Conservation (phyloP, 805 yeast species). For the Wickerhamomyces bovis region DNA sequence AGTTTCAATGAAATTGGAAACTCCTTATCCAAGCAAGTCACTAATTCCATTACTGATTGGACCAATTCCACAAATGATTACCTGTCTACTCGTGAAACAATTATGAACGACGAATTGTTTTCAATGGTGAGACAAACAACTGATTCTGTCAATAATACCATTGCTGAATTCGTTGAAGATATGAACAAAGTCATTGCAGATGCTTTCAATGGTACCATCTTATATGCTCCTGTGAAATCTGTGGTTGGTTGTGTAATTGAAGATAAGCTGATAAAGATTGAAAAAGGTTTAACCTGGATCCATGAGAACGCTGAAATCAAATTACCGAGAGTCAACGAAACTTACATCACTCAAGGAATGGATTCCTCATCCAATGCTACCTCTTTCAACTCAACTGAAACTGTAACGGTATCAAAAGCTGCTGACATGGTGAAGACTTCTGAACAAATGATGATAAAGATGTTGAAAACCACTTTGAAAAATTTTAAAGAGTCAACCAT, state of each 20-base stretch:
- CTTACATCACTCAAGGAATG: slow-evolving; percentile 23
- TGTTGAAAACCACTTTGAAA: slow-evolving; percentile 25
- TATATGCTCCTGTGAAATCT: slow-evolving; percentile 55
- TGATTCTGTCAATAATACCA: slow-evolving; percentile 50
- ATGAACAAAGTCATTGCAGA: slow-evolving; percentile 54
- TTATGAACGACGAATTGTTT: slow-evolving; percentile 58
- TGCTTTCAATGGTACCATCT: slow-evolving; percentile 62
- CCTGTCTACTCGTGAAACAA: slow-evolving; percentile 40
- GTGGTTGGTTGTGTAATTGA: slow-evolving; percentile 79
- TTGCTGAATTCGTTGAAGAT: slow-evolving; percentile 47
- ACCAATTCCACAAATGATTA: slow-evolving; percentile 48
- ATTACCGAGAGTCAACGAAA: slow-evolving; percentile 45
- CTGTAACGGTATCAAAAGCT: slow-evolving; percentile 2
- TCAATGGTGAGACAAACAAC: slow-evolving; percentile 61
- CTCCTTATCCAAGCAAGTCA: slow-evolving; percentile 18
- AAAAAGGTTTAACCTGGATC: slow-evolving; percentile 76
- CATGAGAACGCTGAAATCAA: slow-evolving; percentile 52
- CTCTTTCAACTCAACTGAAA: slow-evolving; percentile 4
- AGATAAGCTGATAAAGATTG: slow-evolving; percentile 58
- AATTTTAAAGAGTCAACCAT: slow-evolving; percentile 31
- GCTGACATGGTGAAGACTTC: slow-evolving; percentile 15
- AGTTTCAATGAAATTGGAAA: slow-evolving; percentile 12
- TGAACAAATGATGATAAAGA: slow-evolving; percentile 19
- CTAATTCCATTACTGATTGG: slow-evolving; percentile 41
- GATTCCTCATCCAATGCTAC: slow-evolving; percentile 1